Evolutionary conservation across 495 filamentous ascomycete genomes (phyloP), one percentile per base, ranked within the genome.

Genomic region (Bacidia gigantensis): DNA sequence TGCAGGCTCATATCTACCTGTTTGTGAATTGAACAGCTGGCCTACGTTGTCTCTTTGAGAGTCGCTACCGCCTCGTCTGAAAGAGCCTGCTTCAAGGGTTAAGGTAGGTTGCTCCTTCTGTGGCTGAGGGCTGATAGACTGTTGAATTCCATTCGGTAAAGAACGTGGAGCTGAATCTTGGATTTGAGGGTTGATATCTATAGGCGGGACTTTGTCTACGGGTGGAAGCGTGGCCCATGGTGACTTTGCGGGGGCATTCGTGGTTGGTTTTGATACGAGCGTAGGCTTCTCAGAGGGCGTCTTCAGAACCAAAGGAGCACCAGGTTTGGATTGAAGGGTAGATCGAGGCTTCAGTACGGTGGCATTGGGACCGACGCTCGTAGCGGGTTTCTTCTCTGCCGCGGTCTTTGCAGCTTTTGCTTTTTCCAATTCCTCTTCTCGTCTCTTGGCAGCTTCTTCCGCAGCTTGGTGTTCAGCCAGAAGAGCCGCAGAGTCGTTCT

Each of bases 61-160:
- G 40, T 94, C 89, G 58, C 84, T 77, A 82, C 86, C 93, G 20
- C 80, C 77, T 51, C 93, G 78, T 62, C 86, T 93, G 62, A 96
- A 97, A 57, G 94, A 88, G 63, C 97, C 92, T 3, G 90, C 87
- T 9, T 87, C 87, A 58, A 96, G 92, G 64, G 97, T 89, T 61
- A 86, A 86, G 2, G 82, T 73, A 38, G 71, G 69, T 5, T 58
- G 67, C 51, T 67, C 71, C 9, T 65, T 67, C n/a, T 68, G 68
- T 21, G 69, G 70, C 43, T 70, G 66, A 17, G 25, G 11, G 48
- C 72, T 70, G 12, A 59, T 61, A 5, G 9, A 9, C n/a, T 52
- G 55, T 35, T 64, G 64, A 22, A 60, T 55, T 24, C 73, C 69
- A 47, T 60, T 66, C 32, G 51, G 43, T 49, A 62, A 64, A 18